Base-by-base conservation (phyloP, 495 filamentous ascomycete genomes). In the Penicillium atrosanguineum region DNA sequence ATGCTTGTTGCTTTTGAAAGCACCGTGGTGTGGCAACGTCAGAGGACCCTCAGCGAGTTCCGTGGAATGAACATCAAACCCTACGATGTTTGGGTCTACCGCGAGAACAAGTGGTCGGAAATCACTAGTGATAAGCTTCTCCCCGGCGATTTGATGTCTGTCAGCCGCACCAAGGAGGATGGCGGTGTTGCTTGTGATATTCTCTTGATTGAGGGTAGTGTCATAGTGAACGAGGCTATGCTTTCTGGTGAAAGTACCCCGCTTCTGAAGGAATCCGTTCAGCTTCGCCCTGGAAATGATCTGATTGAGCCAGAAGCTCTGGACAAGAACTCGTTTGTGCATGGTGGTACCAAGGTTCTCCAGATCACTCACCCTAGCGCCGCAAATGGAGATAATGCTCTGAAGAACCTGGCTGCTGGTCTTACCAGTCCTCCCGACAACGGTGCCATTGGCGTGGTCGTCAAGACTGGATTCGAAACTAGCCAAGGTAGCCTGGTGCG, bases 141-240 rank as follows among this genome's bases (percentile, higher is more conserved):
- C 39, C 94, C 94, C 8, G 94, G 95, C n/a, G 94, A 99, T 67
- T 78, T 99, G 45, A 94, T 93, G 45, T 97, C 93, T 1, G 92
- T 96, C 23, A 89, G 87, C 21, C 86, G 94, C 18, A 97, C 92
- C 21, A 97, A 97, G 76, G 94, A 99, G 67, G 94, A 99, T 60
- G 84, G 92, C 55, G 94, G 94, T 29, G 90, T 99, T 43, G 95
- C 94, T 8, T 99, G 94, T 61, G 94, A 99, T 69, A 96, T 99
- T 84, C 71, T 99, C 28, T 65, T 99, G 54, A 83, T 99, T 39
- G 91, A 97, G 65, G 95, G 94, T 29, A 91, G 88, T 56, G 92
- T 88, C 19, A 99, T 99, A 72, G 94, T 99, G 44, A 99, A 99
- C 70, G 94, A 99, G 72, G 94, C 94, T 25, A 99, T 99, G 94